Evolutionary conservation across 2,329 filamentous ascomycete species (phyloP).

Genomic region (Diaporthe longicolla): DNA sequence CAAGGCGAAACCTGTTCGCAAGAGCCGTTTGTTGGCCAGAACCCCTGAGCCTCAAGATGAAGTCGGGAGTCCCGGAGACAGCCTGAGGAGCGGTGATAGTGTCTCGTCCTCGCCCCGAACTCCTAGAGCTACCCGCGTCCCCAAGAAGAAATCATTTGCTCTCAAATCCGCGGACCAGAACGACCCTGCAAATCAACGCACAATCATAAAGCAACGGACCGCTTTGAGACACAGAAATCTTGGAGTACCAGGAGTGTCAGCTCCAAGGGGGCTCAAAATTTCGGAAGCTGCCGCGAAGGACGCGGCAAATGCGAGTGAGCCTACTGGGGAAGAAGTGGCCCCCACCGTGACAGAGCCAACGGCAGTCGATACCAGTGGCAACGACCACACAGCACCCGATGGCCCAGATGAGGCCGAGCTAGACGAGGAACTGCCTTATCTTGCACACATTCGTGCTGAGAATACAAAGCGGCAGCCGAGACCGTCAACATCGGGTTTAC

Average conservation of each 20-base stretch:
- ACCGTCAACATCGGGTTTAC: not conserved
- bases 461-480: conserved; percentile 8
- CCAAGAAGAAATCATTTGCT: conserved; percentile 14
- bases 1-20: conserved; percentile 29
- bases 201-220: conserved; percentile 38
- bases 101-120: conserved; percentile 15
- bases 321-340: not conserved
- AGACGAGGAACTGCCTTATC: conserved; percentile 41
- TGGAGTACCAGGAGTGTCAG: conserved; percentile 17
- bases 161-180: not conserved
- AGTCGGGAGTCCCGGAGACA: conserved; percentile 1
- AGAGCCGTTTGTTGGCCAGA: conserved; percentile 4
- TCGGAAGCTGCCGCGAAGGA: conserved; percentile 40
- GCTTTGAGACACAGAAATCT: conserved; percentile 21
- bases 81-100: conserved; percentile 10
- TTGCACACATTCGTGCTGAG: conserved; percentile 36
- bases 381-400: not conserved
- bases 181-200: conserved; percentile 34
- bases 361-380: not conserved
- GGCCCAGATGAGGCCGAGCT: conserved; percentile 13
- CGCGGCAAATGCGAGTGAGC: conserved; percentile 18
- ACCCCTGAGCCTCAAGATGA: conserved; percentile 26
- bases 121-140: not conserved
- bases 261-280: conserved; percentile 37
- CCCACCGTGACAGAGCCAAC: not conserved